These are phyloP conservation scores for Fusarium piperis DNA, from an alignment of 2,329 filamentous ascomycete species.

Conservation along the genomic window DNA sequence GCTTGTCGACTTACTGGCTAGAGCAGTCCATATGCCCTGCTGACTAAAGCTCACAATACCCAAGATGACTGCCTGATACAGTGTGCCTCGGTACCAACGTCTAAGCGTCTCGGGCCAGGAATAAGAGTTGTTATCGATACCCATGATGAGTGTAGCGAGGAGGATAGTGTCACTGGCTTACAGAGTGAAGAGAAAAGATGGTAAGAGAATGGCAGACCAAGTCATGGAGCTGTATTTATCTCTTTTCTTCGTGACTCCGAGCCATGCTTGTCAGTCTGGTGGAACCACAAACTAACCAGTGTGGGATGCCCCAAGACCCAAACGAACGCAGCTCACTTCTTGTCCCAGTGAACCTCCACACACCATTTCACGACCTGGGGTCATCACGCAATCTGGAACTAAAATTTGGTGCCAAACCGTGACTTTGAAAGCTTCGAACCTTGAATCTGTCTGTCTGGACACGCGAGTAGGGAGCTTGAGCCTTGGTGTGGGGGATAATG, in stretches of 20 bases:
- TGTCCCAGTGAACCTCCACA: neutral
- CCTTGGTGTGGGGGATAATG: too few relatives aligned
- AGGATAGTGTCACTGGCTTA: neutral
- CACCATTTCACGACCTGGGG: neutral
- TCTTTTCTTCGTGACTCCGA: too few relatives aligned
- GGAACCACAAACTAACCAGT: too few relatives aligned
- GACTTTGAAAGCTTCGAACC: too few relatives aligned
- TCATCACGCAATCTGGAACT: neutral
- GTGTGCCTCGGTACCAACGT: neutral
- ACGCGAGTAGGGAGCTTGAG: too few relatives aligned
- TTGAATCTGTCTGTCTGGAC: too few relatives aligned
- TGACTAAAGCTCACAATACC: neutral
- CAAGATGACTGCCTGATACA: neutral
- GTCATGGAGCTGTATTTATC: too few relatives aligned
- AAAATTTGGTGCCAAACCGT: neutral
- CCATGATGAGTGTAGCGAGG: constrained; percentile 52
- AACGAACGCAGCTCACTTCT: neutral
- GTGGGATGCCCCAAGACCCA: too few relatives aligned
- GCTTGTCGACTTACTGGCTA: neutral
- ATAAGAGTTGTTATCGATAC: neutral
- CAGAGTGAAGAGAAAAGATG: neutral
- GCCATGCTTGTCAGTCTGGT: too few relatives aligned
- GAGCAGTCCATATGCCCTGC: neutral
- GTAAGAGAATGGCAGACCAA: too few relatives aligned
- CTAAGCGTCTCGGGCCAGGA: neutral